phyloP scores from a whole-genome alignment of 2,329 filamentous ascomycete genomes.

The Phaeosphaeriaceae sp. region DNA sequence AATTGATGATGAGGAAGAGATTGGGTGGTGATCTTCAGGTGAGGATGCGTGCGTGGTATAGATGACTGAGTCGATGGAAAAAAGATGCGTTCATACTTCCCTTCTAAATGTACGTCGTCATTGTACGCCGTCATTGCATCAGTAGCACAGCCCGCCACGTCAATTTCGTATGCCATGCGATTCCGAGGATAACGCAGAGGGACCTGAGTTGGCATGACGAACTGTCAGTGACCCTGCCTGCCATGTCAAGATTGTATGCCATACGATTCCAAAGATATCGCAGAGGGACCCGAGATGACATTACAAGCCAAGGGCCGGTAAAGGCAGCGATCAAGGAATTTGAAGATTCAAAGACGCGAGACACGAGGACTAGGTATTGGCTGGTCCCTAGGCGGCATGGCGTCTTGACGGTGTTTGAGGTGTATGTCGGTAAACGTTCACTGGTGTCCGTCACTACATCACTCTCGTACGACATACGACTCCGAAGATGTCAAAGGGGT shows the following conservation, averaged over 20 bases:
- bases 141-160: background rate
- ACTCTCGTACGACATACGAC: conserved; percentile 5
- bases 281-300: conserved; percentile 1
- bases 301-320: background rate
- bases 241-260: conserved; percentile 3
- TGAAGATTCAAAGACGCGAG: background rate
- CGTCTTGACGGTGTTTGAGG: background rate
- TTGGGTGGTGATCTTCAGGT: no score
- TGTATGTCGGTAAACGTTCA: conserved; percentile 1
- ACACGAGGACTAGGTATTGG: conserved; percentile 3
- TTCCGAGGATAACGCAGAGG: conserved; percentile 8
- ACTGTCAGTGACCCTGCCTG: no score
- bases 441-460: background rate
- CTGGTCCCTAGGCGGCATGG: conserved; percentile 1
- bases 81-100: conserved; percentile 12
- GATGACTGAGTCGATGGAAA: conserved; percentile 2
- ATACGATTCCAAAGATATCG: conserved; percentile 3
- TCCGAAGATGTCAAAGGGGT: conserved; percentile 6
- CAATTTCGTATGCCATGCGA: conserved; percentile 10
- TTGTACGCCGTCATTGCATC: no score
- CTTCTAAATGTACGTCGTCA: conserved; percentile 4
- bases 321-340: background rate
- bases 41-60: conserved; percentile 1
- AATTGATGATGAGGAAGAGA: background rate
- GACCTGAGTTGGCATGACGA: background rate